These are phyloP conservation scores for Malbranchea zuffiana DNA, from an alignment of 2,329 filamentous ascomycete species.

Conservation along the genomic window DNA sequence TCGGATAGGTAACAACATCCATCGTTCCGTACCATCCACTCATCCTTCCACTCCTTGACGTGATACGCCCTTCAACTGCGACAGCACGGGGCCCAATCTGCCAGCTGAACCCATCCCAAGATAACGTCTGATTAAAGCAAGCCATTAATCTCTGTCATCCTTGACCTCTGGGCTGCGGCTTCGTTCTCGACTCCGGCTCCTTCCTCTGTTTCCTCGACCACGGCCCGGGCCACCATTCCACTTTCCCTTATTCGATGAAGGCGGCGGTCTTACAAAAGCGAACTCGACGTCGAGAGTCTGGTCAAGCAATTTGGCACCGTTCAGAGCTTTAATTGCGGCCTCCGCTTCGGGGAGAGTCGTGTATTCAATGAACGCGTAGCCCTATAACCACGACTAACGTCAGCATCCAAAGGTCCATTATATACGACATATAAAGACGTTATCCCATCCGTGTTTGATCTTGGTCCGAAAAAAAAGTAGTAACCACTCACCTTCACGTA, in stretches of 20 bases:
- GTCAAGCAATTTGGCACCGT: conserved; percentile 52
- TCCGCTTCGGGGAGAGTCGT: conserved; percentile 52
- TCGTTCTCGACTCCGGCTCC: conserved; percentile 37
- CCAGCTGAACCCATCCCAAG: too few species aligned
- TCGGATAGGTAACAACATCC: too few species aligned
- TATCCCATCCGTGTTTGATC: too few species aligned
- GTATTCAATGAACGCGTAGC: conserved; percentile 57
- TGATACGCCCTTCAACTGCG: too few species aligned
- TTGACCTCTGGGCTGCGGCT: conserved; percentile 36
- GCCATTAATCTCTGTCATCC: conserved; percentile 24
- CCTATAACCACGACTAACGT: conserved; percentile 32
- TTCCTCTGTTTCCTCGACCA: conserved; percentile 28
- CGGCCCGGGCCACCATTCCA: conserved; percentile 23
- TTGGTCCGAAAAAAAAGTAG: not conserved
- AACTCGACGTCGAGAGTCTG: conserved; percentile 56
- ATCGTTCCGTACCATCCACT: too few species aligned
- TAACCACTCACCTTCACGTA: conserved; percentile 50
- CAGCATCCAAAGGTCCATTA: not conserved
- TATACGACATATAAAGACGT: too few species aligned
- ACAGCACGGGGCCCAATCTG: too few species aligned
- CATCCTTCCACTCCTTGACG: too few species aligned
- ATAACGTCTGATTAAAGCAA: conserved; percentile 4
- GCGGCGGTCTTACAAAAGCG: conserved; percentile 54
- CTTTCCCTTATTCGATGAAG: conserved; percentile 36
- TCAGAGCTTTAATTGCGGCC: conserved; percentile 51